Conservation (phyloP, 2,329 filamentous ascomycete species). For the Emergomyces pasteurianus region DNA sequence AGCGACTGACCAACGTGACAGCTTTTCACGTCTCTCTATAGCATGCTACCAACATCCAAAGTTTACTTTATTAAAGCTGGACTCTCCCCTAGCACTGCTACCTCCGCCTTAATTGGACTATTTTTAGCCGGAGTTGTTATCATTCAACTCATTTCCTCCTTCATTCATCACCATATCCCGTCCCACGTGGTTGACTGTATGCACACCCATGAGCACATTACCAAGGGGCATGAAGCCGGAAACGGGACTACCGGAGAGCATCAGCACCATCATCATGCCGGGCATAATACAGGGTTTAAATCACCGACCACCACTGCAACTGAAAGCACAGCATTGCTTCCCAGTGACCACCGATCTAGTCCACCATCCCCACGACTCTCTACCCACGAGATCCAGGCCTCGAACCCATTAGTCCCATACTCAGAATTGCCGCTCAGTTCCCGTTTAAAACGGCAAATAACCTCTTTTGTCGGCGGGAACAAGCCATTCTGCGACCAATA, state of each 20-base stretch:
- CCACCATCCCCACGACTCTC: background rate
- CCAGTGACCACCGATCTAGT: background rate
- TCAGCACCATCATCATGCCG: conserved; percentile 15
- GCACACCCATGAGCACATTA: conserved; percentile 31
- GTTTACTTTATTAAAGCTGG: conserved; percentile 61
- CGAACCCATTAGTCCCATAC: background rate
- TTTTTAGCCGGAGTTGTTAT: conserved; percentile 38
- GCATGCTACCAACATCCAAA: conserved; percentile 81
- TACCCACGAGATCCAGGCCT: background rate
- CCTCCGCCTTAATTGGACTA: conserved; percentile 34
- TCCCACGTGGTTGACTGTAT: conserved; percentile 40
- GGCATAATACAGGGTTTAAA: background rate
- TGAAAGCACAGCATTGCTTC: conserved; percentile 12
- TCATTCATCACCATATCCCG: conserved; percentile 37
- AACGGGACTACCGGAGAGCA: conserved; percentile 14
- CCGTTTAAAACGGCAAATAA: conserved; percentile 7
- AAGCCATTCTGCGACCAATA: conserved; percentile 39
- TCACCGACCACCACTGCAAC: background rate
- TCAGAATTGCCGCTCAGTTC: conserved; percentile 4
- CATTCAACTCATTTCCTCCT: conserved; percentile 33
- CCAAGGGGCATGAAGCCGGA: conserved; percentile 24
- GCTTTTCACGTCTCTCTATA: conserved; percentile 86
- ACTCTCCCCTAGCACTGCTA: conserved; percentile 54
- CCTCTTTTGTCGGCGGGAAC: conserved; percentile 6
- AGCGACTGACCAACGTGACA: conserved; percentile 25